Base-by-base conservation (phyloP, 2,329 filamentous ascomycete genomes). In the Ophiosphaerella korrae region DNA sequence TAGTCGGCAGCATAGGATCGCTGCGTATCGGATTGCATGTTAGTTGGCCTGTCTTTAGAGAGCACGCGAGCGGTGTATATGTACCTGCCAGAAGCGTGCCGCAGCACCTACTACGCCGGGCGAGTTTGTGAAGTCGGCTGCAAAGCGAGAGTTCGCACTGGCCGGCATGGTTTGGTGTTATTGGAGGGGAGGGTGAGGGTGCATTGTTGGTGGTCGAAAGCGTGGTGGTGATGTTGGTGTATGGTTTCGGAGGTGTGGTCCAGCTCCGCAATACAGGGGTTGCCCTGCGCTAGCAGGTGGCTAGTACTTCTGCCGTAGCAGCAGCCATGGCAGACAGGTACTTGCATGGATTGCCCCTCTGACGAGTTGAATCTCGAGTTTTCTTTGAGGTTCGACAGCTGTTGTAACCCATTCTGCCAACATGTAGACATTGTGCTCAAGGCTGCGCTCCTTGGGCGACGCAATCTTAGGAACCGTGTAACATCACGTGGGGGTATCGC, bases 1-100 rank as follows among this genome's bases (percentile, higher is more conserved):
- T 96, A 97, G 72, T 99, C 94, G 5, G 90, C 85, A 9, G 90
- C 89, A 78, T 97, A 94, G 1, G 90, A 92, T 70, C 86, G 87
- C 84, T 91, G 66, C 21, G 31, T 39, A 16, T 29, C 6, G 18
- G n/a, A 26, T 24, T 29, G 26, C 11, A 29, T 29, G 26, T 29
- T 6, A 29, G 39, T 32, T 26, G 18, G 42, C 9, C 8, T 8
- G 26, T 11, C 21, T 47, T 36, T 21, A 31, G 32, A 42, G 14
- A 33, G 12, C 12, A 38, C 35, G 32, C 29, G 37, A 33, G 31
- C 14, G 26, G 24, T 37, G 31, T 4, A 38, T 45, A 21, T 63
- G 37, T 59, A 75, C 74, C 72, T 78, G 77, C 73, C 76, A 82
- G 64, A 83, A 81, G 42, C 81, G 77, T 48, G 75, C 74, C n/a